Evolutionary conservation across 108 stramenopile genomes (phyloP).

Genomic region (Aurantiochytrium sp.): DNA sequence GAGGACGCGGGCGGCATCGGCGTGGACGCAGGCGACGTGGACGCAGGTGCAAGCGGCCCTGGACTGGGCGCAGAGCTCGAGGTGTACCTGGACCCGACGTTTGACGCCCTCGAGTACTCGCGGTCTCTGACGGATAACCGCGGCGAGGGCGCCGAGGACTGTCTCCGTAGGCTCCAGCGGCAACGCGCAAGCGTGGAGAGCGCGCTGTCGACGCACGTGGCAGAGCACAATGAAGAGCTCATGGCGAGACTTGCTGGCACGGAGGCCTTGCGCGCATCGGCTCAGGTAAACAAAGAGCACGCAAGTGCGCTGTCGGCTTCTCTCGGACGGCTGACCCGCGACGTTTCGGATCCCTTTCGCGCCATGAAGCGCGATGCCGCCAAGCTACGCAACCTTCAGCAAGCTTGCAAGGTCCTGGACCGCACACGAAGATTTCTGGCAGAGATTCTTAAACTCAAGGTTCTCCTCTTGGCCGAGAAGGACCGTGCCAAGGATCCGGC

Average conservation of each 20-base stretch:
- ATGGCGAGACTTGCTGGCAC: neutral
- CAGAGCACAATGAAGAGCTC: neutral
- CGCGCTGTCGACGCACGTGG: neutral
- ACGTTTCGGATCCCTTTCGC: neutral
- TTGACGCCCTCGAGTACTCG: neutral
- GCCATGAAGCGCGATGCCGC: constrained; percentile 2
- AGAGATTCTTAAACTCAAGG: neutral
- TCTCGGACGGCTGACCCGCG: neutral
- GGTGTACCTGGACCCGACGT: neutral
- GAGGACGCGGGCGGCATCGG: too few species aligned
- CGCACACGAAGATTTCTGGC: neutral
- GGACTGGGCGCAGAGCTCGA: neutral
- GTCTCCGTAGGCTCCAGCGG: neutral
- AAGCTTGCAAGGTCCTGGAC: neutral
- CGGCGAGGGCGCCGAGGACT: neutral
- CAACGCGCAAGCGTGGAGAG: constrained; percentile 3
- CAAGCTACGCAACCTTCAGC: neutral
- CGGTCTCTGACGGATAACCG: neutral
- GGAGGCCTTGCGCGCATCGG: neutral
- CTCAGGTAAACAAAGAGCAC: neutral
- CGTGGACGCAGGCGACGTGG: neutral
- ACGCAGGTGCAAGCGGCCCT: neutral
- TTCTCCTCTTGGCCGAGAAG: neutral
- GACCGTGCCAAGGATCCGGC: neutral
- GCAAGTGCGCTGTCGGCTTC: neutral